Percentiles rank a stretch among this genome's conserved stretches.
Conservation (phyloP, 2,329 filamentous ascomycete species). For the Pyrenochaeta sp. region DNA sequence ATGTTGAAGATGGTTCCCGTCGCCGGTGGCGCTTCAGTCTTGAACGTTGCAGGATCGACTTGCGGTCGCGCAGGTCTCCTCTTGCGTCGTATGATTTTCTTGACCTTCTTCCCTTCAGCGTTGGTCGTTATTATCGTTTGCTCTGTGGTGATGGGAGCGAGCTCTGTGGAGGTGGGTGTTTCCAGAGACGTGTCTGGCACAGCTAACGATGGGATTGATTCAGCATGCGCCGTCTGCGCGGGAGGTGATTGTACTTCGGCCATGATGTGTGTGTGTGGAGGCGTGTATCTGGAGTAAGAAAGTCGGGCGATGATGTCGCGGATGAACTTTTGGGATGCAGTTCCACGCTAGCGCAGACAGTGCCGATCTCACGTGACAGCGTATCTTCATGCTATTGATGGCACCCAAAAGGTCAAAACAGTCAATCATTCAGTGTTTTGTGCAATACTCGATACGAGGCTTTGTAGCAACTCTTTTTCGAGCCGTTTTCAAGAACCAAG, state of each 20-base stretch:
- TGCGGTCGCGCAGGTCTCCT: slow-evolving; percentile 88
- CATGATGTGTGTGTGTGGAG: slow-evolving; percentile 29
- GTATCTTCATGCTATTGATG: background rate
- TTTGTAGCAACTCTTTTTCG: too few relatives aligned
- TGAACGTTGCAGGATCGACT: slow-evolving; percentile 84
- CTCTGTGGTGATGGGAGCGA: slow-evolving; percentile 34
- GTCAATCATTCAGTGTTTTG: background rate
- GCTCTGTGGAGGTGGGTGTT: slow-evolving; percentile 31
- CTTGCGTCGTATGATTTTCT: slow-evolving; percentile 93
- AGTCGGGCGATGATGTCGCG: slow-evolving; percentile 8
- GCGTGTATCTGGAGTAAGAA: background rate
- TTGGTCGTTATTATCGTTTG: slow-evolving; percentile 46
- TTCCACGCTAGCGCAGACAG: slow-evolving; percentile 12
- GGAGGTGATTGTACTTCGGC: slow-evolving; percentile 40
- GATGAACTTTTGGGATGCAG: slow-evolving; percentile 24
- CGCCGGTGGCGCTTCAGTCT: slow-evolving; percentile 85
- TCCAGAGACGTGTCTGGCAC: slow-evolving; percentile 29
- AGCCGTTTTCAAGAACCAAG: too few relatives aligned
- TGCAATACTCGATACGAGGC: background rate
- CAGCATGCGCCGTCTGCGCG: slow-evolving; percentile 24
- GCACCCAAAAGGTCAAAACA: too few relatives aligned
- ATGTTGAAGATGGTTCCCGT: slow-evolving; percentile 98
- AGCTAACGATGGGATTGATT: slow-evolving; percentile 15
- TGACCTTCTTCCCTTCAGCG: slow-evolving; percentile 71
- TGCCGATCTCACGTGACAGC: slow-evolving; percentile 58